These are phyloP conservation scores for Melastoma malabathricum DNA, from an alignment of 345 rosid species.

Conservation along the genomic window DNA sequence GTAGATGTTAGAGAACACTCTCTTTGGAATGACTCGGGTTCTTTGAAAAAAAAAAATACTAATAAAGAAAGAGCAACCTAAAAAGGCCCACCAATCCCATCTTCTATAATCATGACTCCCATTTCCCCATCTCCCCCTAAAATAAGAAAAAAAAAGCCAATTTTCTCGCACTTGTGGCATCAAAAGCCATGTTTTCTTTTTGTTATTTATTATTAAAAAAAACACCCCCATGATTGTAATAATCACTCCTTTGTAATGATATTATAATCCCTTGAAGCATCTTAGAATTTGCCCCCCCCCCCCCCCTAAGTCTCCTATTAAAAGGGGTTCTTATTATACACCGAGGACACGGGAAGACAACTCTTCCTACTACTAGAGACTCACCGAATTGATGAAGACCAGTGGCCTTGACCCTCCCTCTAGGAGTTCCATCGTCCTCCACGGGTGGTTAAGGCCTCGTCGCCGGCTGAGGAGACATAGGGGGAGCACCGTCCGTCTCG, in stretches of 20 bases:
- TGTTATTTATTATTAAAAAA: no score
- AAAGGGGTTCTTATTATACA: no score
- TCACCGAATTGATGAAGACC: not conserved
- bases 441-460: conserved; percentile 34
- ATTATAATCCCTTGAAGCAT: conserved; percentile 7
- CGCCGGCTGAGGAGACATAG: conserved; percentile 34
- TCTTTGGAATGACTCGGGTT: no score
- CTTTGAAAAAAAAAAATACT: no score
- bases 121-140: not conserved
- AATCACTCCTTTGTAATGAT: conserved; percentile 23
- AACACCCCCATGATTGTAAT: conserved; percentile 19
- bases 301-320: no score
- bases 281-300: not conserved
- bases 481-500: conserved; percentile 41
- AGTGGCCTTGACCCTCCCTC: conserved; percentile 6
- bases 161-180: conserved; percentile 2
- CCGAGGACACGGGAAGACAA: no score
- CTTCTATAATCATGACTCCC: conserved; percentile 36
- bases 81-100: conserved; percentile 1
- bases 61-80: no score
- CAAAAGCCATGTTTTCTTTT: not conserved
- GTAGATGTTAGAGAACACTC: no score
- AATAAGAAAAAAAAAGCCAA: conserved; percentile 2
- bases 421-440: conserved; percentile 18
- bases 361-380: not conserved